Base-by-base conservation (phyloP, 345 rosid genomes). In the Rhodomyrtus tomentosa region DNA sequence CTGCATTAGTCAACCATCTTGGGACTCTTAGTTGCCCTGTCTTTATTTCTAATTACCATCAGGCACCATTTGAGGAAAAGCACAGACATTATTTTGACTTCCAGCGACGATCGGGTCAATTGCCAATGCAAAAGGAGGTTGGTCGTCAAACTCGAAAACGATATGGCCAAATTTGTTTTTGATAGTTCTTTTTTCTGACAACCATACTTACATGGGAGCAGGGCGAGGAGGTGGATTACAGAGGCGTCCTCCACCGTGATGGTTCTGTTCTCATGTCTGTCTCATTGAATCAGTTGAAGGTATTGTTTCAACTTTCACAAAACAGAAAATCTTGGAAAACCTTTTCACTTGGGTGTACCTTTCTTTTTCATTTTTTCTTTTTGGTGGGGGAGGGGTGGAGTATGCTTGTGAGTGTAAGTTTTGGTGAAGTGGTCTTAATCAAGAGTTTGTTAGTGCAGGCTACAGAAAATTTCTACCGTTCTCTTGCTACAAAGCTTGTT, bases 51-150 rank as follows among this genome's bases (percentile, higher is more conserved):
- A 32, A 68, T 68, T 32, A 68, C 79, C 45, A 68, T 36, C 82
- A 97, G 99, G 95, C 93, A 82, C 98, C 99, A 84, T 97, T 97
- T 88, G 98, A 94, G 91, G 99, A 97, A 90, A 97, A 95, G 86
- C 95, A 95, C 90, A 93, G 98, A 83, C 98, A 55, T 87, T 95
- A 96, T 87, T 96, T 96, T 89, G 98, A 94, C 89, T 96, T 95
- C 86, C 94, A 93, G 88, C 93, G 93, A 55, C 90, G 98, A 54
- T 89, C 98, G 29, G 99, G 98, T 89, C 94, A 95, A 90, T 88
- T 97, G 88, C 99, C 98, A 68, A 83, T 83, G 53, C 99, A 97
- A 82, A 97, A 95, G 89, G 98, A 97, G 98, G 99, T 94, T 83
- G 83, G 91, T 21, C 3, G 11, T 74, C 55, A 7, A 18, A 18